Evolutionary conservation across 208 protist genomes (phyloP).

Genomic region (Zelonia costaricensis): DNA sequence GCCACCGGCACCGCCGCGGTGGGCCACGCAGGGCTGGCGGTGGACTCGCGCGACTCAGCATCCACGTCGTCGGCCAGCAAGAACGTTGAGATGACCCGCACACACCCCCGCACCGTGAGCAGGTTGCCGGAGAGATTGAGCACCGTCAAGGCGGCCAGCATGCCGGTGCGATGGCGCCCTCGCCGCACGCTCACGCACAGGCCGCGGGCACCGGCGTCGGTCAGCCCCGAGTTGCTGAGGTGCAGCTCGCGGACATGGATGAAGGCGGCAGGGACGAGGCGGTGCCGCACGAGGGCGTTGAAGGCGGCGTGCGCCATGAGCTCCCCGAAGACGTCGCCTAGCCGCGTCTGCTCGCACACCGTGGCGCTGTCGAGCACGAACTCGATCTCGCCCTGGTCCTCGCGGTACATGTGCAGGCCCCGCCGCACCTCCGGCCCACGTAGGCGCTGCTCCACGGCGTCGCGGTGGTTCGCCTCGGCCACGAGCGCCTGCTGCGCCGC

Average conservation of each 20-base stretch:
- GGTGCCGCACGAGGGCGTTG: slow-evolving; percentile 40
- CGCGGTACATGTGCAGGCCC: slow-evolving; percentile 20
- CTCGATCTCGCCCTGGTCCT: slow-evolving; percentile 24
- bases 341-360: slow-evolving; percentile 47
- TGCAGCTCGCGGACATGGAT: slow-evolving; percentile 54
- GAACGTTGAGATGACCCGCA: slow-evolving; percentile 46
- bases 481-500: slow-evolving; percentile 32
- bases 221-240: slow-evolving; percentile 60
- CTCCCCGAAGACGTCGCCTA: slow-evolving; percentile 69
- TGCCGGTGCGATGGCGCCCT: slow-evolving; percentile 29
- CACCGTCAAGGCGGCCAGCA: slow-evolving; percentile 46
- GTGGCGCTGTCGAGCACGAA: slow-evolving; percentile 46
- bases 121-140: slow-evolving; percentile 71
- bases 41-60: not conserved
- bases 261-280: slow-evolving; percentile 47
- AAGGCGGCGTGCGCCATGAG: slow-evolving; percentile 67
- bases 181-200: slow-evolving; percentile 43
- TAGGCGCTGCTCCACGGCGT: slow-evolving; percentile 14
- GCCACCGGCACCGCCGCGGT: slow-evolving; percentile 1
- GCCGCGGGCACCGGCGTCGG: slow-evolving; percentile 53
- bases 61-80: slow-evolving; percentile 30
- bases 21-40: slow-evolving; percentile 9
- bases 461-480: slow-evolving; percentile 10
- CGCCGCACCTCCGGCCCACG: slow-evolving; percentile 7
- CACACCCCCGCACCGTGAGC: slow-evolving; percentile 54